Evolutionary conservation across 2,329 filamentous ascomycete genomes (phyloP).

Genomic region (Mycosphaerella sp.): DNA sequence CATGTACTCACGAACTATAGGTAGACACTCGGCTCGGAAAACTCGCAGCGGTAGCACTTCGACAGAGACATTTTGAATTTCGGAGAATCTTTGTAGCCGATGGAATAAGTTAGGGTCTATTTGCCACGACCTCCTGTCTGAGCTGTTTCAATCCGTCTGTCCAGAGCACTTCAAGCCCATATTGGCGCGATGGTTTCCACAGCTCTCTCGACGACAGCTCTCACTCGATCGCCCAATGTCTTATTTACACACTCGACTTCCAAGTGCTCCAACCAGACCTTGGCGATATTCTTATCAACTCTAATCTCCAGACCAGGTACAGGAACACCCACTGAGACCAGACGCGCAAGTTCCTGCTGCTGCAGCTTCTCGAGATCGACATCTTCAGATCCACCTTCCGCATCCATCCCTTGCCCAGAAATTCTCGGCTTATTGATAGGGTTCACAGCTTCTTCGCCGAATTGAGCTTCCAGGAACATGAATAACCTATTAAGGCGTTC

Average conservation of each 20-base stretch:
- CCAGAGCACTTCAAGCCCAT: constrained; percentile 13
- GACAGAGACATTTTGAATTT: too few relatives aligned
- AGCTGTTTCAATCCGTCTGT: background rate
- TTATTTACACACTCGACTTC: constrained; percentile 78
- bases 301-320: constrained; percentile 82
- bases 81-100: too few relatives aligned
- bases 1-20: too few relatives aligned
- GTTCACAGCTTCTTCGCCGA: constrained; percentile 72
- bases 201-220: constrained; percentile 81
- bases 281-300: constrained; percentile 80
- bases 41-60: too few relatives aligned
- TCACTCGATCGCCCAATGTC: constrained; percentile 73
- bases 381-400: constrained; percentile 26
- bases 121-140: too few relatives aligned
- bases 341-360: constrained; percentile 63
- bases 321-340: constrained; percentile 79
- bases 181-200: constrained; percentile 25
- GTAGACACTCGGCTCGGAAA: too few relatives aligned
- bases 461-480: constrained; percentile 96
- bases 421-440: constrained; percentile 65
- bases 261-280: constrained; percentile 84
- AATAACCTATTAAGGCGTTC: constrained; percentile 80
- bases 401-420: constrained; percentile 24
- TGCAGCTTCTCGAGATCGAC: constrained; percentile 49
- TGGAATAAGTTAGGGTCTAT: too few relatives aligned